Percentiles rank a stretch among this genome's conserved stretches.
These are phyloP conservation scores for Didymella pinodella DNA, from an alignment of 2,329 filamentous ascomycete species.

Conservation along the genomic window DNA sequence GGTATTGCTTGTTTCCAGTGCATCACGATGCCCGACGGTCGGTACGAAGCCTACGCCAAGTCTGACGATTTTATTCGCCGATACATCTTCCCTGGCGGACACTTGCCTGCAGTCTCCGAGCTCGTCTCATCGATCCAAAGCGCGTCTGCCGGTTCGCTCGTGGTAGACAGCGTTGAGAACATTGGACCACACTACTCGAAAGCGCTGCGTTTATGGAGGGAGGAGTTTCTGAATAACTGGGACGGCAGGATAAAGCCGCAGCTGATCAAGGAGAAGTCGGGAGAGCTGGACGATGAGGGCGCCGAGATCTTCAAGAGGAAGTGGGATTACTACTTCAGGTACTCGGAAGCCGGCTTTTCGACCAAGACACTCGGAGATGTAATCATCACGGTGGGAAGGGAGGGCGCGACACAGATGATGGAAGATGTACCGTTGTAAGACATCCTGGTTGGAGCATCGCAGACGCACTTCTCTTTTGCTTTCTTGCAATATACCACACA, in stretches of 20 bases:
- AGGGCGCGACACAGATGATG: slow-evolving; percentile 72
- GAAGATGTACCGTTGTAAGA: slow-evolving; percentile 69
- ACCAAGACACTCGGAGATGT: slow-evolving; percentile 77
- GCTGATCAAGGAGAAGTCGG: slow-evolving; percentile 64
- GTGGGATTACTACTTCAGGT: slow-evolving; percentile 81
- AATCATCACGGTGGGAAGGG: slow-evolving; percentile 73
- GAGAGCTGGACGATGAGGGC: slow-evolving; percentile 69
- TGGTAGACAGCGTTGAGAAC: slow-evolving; percentile 73
- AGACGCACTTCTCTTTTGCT: background rate
- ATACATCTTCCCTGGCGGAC: slow-evolving; percentile 82
- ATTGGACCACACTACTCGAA: slow-evolving; percentile 78
- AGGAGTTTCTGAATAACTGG: slow-evolving; percentile 71
- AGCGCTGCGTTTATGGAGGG: slow-evolving; percentile 72
- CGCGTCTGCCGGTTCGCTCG: slow-evolving; percentile 67
- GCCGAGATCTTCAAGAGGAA: slow-evolving; percentile 73
- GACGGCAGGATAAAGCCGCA: slow-evolving; percentile 67
- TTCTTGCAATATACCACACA: slow-evolving; percentile 15
- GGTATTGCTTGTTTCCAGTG: slow-evolving; percentile 77
- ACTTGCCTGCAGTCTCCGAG: slow-evolving; percentile 73
- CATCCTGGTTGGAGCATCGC: background rate
- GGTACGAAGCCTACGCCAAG: slow-evolving; percentile 71
- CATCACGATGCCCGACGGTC: slow-evolving; percentile 76
- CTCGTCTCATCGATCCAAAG: slow-evolving; percentile 68
- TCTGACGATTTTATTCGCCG: slow-evolving; percentile 77
- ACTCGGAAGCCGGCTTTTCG: slow-evolving; percentile 76